phyloP scores from a whole-genome alignment of 2,329 filamentous ascomycete species.

The Aspergillus fischeri region DNA sequence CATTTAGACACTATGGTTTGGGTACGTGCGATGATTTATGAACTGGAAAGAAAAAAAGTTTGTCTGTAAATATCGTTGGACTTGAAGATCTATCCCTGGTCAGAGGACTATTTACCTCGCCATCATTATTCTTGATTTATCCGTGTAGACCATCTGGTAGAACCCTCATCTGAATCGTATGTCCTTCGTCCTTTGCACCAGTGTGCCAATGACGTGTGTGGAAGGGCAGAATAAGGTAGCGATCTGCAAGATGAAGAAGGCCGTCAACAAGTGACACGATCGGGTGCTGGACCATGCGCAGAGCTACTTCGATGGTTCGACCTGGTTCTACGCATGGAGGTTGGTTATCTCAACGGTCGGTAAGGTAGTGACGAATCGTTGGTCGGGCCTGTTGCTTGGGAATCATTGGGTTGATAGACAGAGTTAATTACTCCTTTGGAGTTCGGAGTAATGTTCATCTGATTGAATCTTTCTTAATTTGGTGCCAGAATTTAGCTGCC shows the following conservation, averaged over 20 bases:
- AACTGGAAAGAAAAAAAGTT: not conserved
- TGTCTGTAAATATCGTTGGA: not conserved
- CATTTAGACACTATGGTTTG: slow-evolving; percentile 1
- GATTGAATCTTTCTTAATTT: not conserved
- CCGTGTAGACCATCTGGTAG: not conserved
- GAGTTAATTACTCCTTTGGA: not conserved
- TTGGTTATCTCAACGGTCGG: not conserved
- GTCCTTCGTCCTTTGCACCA: too few relatives aligned
- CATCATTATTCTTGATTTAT: not conserved
- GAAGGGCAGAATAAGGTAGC: not conserved
- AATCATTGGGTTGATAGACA: not conserved
- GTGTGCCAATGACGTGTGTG: not conserved
- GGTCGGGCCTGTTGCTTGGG: not conserved
- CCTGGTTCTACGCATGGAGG: not conserved
- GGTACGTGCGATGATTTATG: not conserved
- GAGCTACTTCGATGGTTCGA: not conserved
- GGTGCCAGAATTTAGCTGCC: not conserved
- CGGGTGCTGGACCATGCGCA: too few relatives aligned
- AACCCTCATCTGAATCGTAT: not conserved
- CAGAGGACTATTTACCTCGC: not conserved
- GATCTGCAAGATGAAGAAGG: not conserved
- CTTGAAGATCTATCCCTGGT: not conserved
- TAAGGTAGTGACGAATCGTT: not conserved
- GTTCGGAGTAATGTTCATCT: not conserved
- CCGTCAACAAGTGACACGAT: not conserved